Conservation (phyloP, 2,329 filamentous ascomycete genomes). For the Ophiostoma pallidulum region DNA sequence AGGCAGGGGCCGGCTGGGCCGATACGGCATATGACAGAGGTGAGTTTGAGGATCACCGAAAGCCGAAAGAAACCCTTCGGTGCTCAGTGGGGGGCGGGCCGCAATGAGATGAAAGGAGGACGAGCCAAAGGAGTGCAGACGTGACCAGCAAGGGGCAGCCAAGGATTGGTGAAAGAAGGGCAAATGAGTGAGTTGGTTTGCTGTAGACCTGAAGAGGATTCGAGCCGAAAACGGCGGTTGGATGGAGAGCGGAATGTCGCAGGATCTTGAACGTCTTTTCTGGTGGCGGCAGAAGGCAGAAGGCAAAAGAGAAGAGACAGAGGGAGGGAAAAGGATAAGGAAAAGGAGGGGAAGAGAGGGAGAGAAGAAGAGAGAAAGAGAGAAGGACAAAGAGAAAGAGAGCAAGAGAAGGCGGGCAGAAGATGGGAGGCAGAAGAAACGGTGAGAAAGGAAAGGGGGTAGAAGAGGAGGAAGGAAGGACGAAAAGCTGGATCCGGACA, state of each 20-base stretch:
- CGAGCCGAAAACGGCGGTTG: background rate
- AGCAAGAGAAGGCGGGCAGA: background rate
- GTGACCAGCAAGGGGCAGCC: background rate
- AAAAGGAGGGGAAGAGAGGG: background rate
- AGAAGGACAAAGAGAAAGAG: too few relatives aligned
- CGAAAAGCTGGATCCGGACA: background rate
- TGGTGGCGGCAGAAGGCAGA: too few relatives aligned
- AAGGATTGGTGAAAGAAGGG: background rate
- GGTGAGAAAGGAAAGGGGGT: background rate
- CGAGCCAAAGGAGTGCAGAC: background rate
- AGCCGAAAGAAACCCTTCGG: background rate
- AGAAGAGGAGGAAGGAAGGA: background rate
- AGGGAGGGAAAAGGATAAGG: background rate
- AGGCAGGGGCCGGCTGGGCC: too few relatives aligned
- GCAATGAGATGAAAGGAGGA: background rate
- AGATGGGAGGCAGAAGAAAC: background rate
- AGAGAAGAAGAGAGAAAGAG: background rate
- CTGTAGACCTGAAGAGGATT: background rate
- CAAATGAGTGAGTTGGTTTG: background rate
- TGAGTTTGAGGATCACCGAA: conserved; percentile 23
- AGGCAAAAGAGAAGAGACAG: background rate
- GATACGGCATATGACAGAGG: too few relatives aligned
- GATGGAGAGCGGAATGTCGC: background rate
- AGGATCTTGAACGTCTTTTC: too few relatives aligned
- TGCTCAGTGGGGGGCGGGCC: background rate